Conservation (phyloP, 805 yeast species). For the Priceomyces fermenticarens region DNA sequence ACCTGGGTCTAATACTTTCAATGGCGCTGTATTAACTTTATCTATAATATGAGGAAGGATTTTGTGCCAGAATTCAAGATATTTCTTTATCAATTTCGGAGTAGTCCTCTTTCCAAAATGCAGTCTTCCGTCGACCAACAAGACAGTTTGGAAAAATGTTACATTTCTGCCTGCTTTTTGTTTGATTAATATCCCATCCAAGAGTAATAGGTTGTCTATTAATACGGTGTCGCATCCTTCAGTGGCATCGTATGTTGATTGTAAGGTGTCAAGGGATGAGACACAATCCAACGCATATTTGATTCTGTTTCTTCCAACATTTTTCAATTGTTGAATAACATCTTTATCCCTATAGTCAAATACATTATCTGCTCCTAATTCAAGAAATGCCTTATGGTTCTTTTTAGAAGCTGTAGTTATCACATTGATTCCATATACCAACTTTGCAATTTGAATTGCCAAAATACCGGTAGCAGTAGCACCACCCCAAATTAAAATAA, state of each 20-base stretch:
- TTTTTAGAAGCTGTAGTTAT: conserved; percentile 25
- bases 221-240: conserved; percentile 8
- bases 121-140: conserved; percentile 12
- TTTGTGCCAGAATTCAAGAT: conserved; percentile 20
- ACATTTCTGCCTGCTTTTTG: conserved; percentile 14
- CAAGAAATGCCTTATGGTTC: conserved; percentile 20
- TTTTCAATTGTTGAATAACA: conserved; percentile 37
- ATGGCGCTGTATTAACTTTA: conserved; percentile 16
- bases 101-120: conserved; percentile 6
- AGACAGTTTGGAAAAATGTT: conserved; percentile 9
- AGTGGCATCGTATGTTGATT: conserved; percentile 15
- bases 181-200: conserved; percentile 7
- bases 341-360: conserved; percentile 40
- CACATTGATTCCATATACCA: conserved; percentile 27
- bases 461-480: conserved; percentile 43
- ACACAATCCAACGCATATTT: conserved; percentile 32
- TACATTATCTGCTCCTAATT: conserved; percentile 27
- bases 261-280: conserved; percentile 13
- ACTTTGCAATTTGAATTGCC: conserved; percentile 31
- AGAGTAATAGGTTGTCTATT: conserved; percentile 12
- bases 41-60: conserved; percentile 15
- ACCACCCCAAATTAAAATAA: conserved; percentile 61
- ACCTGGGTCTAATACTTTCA: conserved; percentile 24
- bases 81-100: conserved; percentile 10
- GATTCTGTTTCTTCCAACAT: conserved; percentile 21